Evolutionary conservation across 345 rosid species (phyloP).

Genomic region (Eucalyptus camaldulensis): DNA sequence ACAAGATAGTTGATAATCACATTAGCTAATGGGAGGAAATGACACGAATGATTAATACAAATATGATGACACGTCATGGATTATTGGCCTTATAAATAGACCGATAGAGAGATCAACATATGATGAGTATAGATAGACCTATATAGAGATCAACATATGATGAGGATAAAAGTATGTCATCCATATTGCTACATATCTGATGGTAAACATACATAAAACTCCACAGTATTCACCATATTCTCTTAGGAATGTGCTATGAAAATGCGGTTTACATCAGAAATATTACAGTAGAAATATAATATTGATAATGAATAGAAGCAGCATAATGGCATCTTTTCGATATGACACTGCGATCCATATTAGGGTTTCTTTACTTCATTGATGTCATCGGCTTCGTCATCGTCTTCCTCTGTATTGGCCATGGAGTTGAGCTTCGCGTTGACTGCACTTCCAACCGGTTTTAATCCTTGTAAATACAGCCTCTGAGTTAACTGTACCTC

Average conservation of each 20-base stretch:
- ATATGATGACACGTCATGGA: neutral
- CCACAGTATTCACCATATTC: neutral
- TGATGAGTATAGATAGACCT: neutral
- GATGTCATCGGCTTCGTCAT: neutral
- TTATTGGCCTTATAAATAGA: neutral
- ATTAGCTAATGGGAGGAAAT: neutral
- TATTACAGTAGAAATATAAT: neutral
- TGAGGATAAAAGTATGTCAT: neutral
- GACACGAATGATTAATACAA: neutral
- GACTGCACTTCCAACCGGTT: neutral
- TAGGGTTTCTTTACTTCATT: neutral
- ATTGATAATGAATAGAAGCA: neutral
- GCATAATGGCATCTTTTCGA: neutral
- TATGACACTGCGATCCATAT: neutral
- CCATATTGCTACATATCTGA: neutral
- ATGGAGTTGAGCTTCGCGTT: neutral
- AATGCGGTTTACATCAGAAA: neutral
- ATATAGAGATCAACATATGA: neutral
- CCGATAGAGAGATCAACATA: neutral
- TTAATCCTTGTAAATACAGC: neutral
- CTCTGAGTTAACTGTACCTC: neutral
- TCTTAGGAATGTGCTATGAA: neutral
- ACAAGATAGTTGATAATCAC: neutral
- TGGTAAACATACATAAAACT: neutral
- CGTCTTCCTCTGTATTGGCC: neutral